phyloP scores from a whole-genome alignment of 495 filamentous ascomycete genomes.

The Neurospora tetraspora region DNA sequence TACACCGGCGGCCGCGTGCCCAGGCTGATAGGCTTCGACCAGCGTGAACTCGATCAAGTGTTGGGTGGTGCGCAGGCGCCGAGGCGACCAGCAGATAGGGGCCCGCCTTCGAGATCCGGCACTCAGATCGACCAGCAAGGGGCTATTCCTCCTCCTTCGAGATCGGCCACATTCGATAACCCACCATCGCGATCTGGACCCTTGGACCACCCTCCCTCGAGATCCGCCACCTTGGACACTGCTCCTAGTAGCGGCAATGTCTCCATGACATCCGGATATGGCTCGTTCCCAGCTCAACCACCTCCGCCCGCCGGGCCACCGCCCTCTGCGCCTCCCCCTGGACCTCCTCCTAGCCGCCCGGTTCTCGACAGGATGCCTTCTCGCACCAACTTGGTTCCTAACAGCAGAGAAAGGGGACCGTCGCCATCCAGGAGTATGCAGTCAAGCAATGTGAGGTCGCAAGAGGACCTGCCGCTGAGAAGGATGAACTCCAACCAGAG shows the following conservation, averaged over 20 bases:
- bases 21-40: conserved; percentile 69
- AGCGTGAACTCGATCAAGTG: conserved; percentile 64
- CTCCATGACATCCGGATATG: conserved; percentile 20
- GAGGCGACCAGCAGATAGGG: conserved; percentile 5
- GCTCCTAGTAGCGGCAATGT: conserved; percentile 16
- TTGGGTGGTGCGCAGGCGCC: conserved; percentile 35
- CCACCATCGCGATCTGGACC: neutral
- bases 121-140: neutral
- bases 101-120: neutral
- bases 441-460: conserved; percentile 25
- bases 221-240: conserved; percentile 16
- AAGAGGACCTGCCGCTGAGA: conserved; percentile 33
- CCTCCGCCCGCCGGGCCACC: conserved; percentile 7
- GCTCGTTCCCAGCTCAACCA: neutral
- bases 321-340: neutral
- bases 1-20: conserved; percentile 85
- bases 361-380: conserved; percentile 15
- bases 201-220: conserved; percentile 3
- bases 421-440: conserved; percentile 39
- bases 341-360: neutral
- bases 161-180: neutral
- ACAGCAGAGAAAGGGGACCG: conserved; percentile 17
- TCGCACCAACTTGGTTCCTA: conserved; percentile 24
- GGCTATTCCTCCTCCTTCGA: neutral
- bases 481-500: conserved; percentile 43